These are phyloP conservation scores for Lachancea waltii DNA, from an alignment of 805 yeast genomes.

Conservation along the genomic window DNA sequence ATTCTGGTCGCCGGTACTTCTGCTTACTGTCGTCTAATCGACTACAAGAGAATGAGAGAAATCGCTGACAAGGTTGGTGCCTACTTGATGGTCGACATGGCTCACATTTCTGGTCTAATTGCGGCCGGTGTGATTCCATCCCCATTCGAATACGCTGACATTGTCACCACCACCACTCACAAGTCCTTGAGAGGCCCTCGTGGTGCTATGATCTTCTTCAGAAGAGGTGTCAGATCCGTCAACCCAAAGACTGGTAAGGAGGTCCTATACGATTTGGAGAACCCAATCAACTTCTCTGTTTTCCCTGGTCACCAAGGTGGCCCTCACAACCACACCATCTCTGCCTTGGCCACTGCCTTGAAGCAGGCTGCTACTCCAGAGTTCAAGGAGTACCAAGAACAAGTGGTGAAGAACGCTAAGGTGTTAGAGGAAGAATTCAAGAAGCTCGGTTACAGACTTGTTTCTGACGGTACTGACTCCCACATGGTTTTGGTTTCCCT, in stretches of 20 bases:
- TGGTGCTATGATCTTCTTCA: slow-evolving; percentile 99
- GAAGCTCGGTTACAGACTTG: slow-evolving; percentile 68
- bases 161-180: slow-evolving; percentile 98
- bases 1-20: slow-evolving; percentile 96
- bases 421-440: slow-evolving; percentile 71
- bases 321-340: slow-evolving; percentile 98
- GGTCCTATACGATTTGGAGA: slow-evolving; percentile 83
- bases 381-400: slow-evolving; percentile 81
- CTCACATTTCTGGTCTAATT: slow-evolving; percentile 93
- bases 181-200: slow-evolving; percentile 98
- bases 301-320: slow-evolving; percentile 99
- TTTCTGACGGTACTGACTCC: slow-evolving; percentile 93
- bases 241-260: slow-evolving; percentile 90
- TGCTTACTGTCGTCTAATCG: slow-evolving; percentile 94
- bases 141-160: slow-evolving; percentile 95
- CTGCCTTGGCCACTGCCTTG: slow-evolving; percentile 94
- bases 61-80: slow-evolving; percentile 98
- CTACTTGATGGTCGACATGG: slow-evolving; percentile 94
- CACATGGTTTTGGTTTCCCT: slow-evolving; percentile 91
- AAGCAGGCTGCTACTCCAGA: slow-evolving; percentile 91
- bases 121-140: slow-evolving; percentile 94
- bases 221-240: slow-evolving; percentile 86
- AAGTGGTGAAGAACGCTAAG: slow-evolving; percentile 84
- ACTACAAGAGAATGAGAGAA: slow-evolving; percentile 92
- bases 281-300: slow-evolving; percentile 93